Percentiles rank a stretch among this genome's conserved stretches.
These are phyloP conservation scores for Trypanosoma cruzi DNA, from an alignment of 208 protist genomes.

Conservation along the genomic window DNA sequence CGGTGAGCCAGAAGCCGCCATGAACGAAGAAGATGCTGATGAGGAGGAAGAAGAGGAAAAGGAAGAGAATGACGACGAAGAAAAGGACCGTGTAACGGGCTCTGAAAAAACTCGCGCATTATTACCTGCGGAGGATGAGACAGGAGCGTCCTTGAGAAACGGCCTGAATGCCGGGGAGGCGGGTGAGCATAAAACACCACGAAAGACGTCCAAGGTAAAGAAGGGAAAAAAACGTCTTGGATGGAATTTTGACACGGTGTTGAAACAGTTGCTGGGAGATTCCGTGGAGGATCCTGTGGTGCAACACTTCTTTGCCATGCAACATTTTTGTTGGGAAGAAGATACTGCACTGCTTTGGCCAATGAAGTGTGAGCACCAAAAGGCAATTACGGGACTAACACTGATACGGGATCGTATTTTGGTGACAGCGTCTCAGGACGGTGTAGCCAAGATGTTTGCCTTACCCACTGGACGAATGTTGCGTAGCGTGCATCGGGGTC, in stretches of 20 bases:
- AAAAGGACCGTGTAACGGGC: not conserved
- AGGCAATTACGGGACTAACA: slow-evolving; percentile 47
- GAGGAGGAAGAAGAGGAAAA: slow-evolving; percentile 4
- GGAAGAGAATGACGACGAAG: not conserved
- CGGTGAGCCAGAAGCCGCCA: not conserved
- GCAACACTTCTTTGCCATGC: not conserved
- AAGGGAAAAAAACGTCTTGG: not conserved
- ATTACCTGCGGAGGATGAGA: not conserved
- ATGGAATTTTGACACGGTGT: slow-evolving; percentile 3
- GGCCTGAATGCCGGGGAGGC: not conserved
- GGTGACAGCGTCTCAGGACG: slow-evolving; percentile 56
- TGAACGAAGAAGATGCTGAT: not conserved
- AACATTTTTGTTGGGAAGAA: slow-evolving; percentile 3
- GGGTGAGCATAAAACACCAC: not conserved
- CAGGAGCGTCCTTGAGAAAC: not conserved
- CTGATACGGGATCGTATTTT: slow-evolving; percentile 65
- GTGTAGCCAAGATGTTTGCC: slow-evolving; percentile 63
- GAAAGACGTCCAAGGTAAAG: slow-evolving; percentile 4
- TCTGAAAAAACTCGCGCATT: not conserved
- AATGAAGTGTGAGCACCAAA: slow-evolving; percentile 47
- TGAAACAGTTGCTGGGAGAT: slow-evolving; percentile 5
- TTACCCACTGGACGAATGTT: slow-evolving; percentile 58
- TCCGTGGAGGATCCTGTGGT: not conserved
- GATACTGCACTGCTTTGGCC: slow-evolving; percentile 43
- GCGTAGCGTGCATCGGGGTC: slow-evolving; percentile 38